Evolutionary conservation across 805 yeast genomes (phyloP).

Genomic region (Candida methanosorbosa): DNA sequence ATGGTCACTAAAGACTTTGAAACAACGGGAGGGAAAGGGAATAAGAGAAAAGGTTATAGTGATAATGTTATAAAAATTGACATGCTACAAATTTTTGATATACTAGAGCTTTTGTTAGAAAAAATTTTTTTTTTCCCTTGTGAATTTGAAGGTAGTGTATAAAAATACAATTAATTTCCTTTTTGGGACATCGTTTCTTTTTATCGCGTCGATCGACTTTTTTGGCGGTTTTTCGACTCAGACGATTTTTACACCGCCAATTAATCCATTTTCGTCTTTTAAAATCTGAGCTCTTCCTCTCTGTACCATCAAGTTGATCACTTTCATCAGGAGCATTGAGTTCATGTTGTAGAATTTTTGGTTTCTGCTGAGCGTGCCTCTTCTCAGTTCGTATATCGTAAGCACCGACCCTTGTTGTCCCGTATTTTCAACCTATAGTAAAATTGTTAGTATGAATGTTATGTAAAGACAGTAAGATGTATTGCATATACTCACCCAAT

Average conservation of each 20-base stretch:
- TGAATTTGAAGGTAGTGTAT: no score
- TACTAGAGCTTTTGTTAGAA: no score
- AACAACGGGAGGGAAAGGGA: no score
- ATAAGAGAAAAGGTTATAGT: no score
- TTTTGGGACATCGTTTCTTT: no score
- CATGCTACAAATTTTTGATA: no score
- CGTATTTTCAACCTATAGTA: conserved; percentile 40
- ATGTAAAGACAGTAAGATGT: conserved; percentile 2
- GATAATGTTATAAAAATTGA: no score
- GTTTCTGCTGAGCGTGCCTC: conserved; percentile 47
- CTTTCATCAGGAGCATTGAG: conserved; percentile 39
- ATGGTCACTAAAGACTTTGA: no score
- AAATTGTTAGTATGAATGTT: conserved; percentile 19
- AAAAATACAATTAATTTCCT: no score
- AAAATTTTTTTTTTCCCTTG: no score
- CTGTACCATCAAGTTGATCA: conserved; percentile 50
- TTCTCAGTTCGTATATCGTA: conserved; percentile 72
- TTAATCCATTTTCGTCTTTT: conserved; percentile 43
- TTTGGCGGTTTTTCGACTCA: no score
- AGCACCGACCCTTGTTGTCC: conserved; percentile 74
- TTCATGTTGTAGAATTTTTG: conserved; percentile 62
- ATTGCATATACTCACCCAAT: conserved; percentile 34
- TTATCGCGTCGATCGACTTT: no score
- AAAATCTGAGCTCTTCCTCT: conserved; percentile 68
- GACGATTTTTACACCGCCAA: conserved; percentile 62